Percentiles rank a stretch among this genome's conserved stretches.
phyloP scores from a whole-genome alignment of 1,284 basidiomycete species.

The Tylopilus orsonianus region DNA sequence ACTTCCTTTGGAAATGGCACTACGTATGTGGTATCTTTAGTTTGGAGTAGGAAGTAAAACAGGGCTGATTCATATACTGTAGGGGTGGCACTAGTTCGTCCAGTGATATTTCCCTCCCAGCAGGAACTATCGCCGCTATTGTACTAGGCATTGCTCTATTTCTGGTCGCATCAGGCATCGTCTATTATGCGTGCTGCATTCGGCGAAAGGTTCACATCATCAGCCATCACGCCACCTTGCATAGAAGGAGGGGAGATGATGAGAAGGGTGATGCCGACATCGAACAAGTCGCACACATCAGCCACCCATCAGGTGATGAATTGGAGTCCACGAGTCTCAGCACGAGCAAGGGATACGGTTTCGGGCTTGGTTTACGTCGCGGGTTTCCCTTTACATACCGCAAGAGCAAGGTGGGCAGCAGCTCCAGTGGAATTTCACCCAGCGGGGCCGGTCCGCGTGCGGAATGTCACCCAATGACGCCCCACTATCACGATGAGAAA shows the following conservation, averaged over 20 bases:
- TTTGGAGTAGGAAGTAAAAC: not conserved
- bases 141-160: constrained; percentile 54
- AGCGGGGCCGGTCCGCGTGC: constrained; percentile 5
- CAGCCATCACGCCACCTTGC: constrained; percentile 4
- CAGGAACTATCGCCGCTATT: constrained; percentile 64
- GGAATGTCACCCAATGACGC: constrained; percentile 28
- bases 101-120: constrained; percentile 27
- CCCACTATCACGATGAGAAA: constrained; percentile 29
- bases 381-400: constrained; percentile 27
- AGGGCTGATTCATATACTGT: constrained; percentile 9
- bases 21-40: constrained; percentile 25
- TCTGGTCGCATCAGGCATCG: constrained; percentile 41
- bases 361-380: constrained; percentile 33
- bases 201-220: constrained; percentile 42
- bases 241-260: not conserved
- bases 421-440: constrained; percentile 21
- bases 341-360: constrained; percentile 33
- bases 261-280: constrained; percentile 8
- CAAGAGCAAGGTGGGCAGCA: constrained; percentile 25
- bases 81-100: constrained; percentile 14
- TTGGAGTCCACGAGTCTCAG: constrained; percentile 28
- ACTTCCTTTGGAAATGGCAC: constrained; percentile 37
- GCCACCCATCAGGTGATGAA: constrained; percentile 24
- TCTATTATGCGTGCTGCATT: constrained; percentile 43
- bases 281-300: constrained; percentile 9